Base-by-base conservation (phyloP, 73 alveolate genomes). In the Blepharisma japonicum region DNA sequence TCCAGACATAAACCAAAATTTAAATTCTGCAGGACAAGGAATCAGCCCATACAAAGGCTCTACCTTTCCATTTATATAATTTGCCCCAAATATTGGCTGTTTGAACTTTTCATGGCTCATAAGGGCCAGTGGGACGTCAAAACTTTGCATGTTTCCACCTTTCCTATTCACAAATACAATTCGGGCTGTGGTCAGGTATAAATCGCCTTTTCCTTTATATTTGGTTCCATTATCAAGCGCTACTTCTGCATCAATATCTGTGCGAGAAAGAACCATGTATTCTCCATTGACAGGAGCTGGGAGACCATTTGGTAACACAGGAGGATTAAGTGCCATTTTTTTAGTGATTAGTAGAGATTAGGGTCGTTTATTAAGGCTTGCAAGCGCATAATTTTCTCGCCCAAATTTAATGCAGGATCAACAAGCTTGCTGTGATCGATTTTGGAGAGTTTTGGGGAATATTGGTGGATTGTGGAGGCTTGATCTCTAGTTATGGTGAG, bases 1-100 rank as follows among this genome's bases (percentile, higher is more conserved):
- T 20, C 99, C 99, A 39, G 86, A 91, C 96, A 92, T 94, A 55
- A 97, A 92, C 99, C 99, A 95, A 8, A 97, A 77, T 81, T 95
- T 97, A 81, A 95, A 95, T 27, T 76, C 71, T 6, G 97, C 92
- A 76, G 81, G 89, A 45, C 95, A 97, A 6, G 99, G 99, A 39
- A 97, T 77, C 77, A 85, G 74, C 77, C 89, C 90, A 77, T 86
- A 89, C 23, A 97, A 83, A 7, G 99, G 99, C 72, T 83, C 88
- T 56, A 92, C 86, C 25, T 76, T 78, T 9, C 99, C 99, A 78
- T 84, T 82, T 18, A 94, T 77, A 68, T 97, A 95, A 82, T 97
- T 97, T 2, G 99, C 97, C 7, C 99, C 99, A 84, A 97, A 97
- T 51, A 97, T 94, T 2, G 99, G 99, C 86, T 97, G 97, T 46